Percentiles rank a stretch among this genome's conserved stretches.
Evolutionary conservation across 495 filamentous ascomycete genomes (phyloP).

Genomic region (Penicillium manginii): DNA sequence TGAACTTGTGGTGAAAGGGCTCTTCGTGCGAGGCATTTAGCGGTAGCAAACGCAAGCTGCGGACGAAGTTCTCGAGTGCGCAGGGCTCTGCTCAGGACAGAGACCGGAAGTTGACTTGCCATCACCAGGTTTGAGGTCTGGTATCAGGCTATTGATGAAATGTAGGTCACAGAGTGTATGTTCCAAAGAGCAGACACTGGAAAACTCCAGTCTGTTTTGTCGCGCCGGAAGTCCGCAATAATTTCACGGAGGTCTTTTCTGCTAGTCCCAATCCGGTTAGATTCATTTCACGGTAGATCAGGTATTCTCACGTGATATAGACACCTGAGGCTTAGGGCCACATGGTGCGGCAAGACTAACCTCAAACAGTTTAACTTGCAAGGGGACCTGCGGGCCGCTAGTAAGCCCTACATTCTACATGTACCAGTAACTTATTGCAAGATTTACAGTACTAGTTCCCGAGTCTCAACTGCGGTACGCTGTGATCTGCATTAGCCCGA

Average conservation of each 20-base stretch:
- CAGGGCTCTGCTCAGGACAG: slow-evolving; percentile 29
- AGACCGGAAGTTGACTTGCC: slow-evolving; percentile 3
- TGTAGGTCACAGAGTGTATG: neutral
- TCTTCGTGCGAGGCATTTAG: neutral
- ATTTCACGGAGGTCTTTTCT: slow-evolving; percentile 19
- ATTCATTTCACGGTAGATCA: neutral
- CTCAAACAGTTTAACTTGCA: slow-evolving; percentile 23
- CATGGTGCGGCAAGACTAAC: slow-evolving; percentile 24
- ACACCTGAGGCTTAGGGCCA: slow-evolving; percentile 6
- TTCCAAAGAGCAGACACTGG: neutral
- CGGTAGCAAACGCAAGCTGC: slow-evolving; percentile 10
- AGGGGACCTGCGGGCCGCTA: slow-evolving; percentile 22
- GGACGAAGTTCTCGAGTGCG: slow-evolving; percentile 27
- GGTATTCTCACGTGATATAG: slow-evolving; percentile 6
- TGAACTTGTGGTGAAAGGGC: neutral
- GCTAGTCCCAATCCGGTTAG: slow-evolving; percentile 21
- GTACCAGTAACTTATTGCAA: slow-evolving; percentile 6
- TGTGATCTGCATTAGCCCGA: slow-evolving; percentile 17
- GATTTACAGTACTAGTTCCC: slow-evolving; percentile 28
- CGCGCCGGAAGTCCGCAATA: slow-evolving; percentile 14
- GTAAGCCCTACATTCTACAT: slow-evolving; percentile 13
- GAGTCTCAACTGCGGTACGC: slow-evolving; percentile 23
- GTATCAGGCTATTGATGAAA: neutral
- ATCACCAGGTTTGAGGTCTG: neutral
- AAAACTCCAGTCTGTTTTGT: slow-evolving; percentile 1